Evolutionary conservation across 1,139 yeast species (phyloP), one percentile per base, ranked within the genome.

Genomic region (Yamadazyma taylorii): DNA sequence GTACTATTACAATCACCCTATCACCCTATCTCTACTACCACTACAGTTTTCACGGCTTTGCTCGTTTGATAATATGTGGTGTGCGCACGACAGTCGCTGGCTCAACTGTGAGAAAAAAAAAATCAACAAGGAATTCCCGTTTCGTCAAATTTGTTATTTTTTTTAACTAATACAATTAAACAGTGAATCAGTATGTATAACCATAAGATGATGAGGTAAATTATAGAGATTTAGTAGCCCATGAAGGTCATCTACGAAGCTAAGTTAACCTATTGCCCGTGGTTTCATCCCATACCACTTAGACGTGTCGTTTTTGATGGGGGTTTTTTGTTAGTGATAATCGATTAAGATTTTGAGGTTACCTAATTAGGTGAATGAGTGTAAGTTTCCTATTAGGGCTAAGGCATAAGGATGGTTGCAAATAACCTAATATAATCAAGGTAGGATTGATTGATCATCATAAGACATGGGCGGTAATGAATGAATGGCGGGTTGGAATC

Each of bases 381-480:
- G 37, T 50, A 42, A 49, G 49, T 55, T 55, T 27, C 60, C 60
- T 55, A 54, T 45, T 55, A 48, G 42, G 56, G 59, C 32, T 35
- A 21, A 14, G 12, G 12, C 6, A 16, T 14, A 15, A 6, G 7
- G 21, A 27, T 27, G 30, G 58, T 51, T 53, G 58, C 59, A 54
- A 52, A 47, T 42, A 40, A 36, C 48, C 50, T 36, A 38, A 37
- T 26, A 25, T 25, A 32, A 38, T 26, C 26, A 17, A 31, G 5
- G 16, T 4, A 5, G 4, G 11, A 13, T 17, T 15, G 30, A 17
- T 3, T 6, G 21, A 4, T 6, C n/a, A 27, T 5, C 4, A 16
- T 9, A 5, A 12, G 11, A 16, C 8, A 9, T 14, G 16, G 13
- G 21, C 11, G 30, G 12, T n/a, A 11, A 27, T 24, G 25, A 12